Base-by-base conservation (phyloP, 768 basidiomycete genomes). In the Boletus huronensis region DNA sequence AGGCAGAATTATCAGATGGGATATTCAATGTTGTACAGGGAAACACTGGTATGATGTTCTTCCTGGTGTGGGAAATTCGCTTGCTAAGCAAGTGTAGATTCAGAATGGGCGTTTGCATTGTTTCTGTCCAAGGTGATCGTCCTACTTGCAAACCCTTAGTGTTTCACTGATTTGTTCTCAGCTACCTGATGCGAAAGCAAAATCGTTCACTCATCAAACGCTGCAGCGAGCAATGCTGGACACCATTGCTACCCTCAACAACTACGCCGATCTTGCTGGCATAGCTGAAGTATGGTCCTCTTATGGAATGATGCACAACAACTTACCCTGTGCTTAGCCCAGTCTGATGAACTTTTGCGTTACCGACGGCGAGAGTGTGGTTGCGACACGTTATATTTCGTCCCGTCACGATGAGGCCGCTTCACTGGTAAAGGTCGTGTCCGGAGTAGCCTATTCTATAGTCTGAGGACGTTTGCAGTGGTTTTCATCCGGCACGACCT, bases 51-150 rank as follows among this genome's bases (percentile, higher is more conserved):
- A 55, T 50, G 76, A 61, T 31, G 29, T 32, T 49, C 19, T 39
- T 3, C 19, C 19, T 38, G 9, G 16, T 7, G 31, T 16, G 17
- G 39, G 13, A 29, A 43, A 31, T 17, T 19, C 40, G 16, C 23
- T 32, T 43, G 26, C 50, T 41, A 41, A 52, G 44, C 14, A 43
- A 48, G 38, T 48, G 26, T 44, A 88, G 96, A 99, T 72, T 95
- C 93, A 4, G 95, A 99, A 77, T 98, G 95, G 94, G 88, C 92
- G 6, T 99, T 98, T 67, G 94, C 91, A 8, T 73, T 96, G 48
- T 90, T 95, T 69, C 72, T 98, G 29, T 91, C 94, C 3, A 90
- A 87, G 75, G 91, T 84, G 57, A 58, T 50, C 36, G 54, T 19
- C 5, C 58, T 29, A 6, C 6, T 23, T 25, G 35, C 42, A 14